Evolutionary conservation across 768 basidiomycete species (phyloP).

Genomic region (Leccinum longicurvipes): DNA sequence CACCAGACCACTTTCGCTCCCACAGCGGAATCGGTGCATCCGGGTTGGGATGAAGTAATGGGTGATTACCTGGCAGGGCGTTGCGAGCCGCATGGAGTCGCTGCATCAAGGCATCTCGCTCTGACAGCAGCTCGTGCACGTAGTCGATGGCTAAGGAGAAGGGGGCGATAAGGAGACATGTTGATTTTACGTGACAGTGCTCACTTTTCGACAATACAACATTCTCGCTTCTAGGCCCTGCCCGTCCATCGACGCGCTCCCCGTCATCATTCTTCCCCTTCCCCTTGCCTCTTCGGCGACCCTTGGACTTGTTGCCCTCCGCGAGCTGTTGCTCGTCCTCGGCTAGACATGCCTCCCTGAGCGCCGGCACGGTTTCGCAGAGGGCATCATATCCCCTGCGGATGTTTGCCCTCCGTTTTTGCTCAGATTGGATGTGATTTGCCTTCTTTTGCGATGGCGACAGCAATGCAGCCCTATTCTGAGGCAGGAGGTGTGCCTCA

Average conservation of each 20-base stretch:
- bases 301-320: conserved; percentile 31
- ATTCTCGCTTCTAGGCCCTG: conserved; percentile 88
- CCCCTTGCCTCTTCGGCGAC: conserved; percentile 36
- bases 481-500: conserved; percentile 12
- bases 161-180: conserved; percentile 2
- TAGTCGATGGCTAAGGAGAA: conserved; percentile 77
- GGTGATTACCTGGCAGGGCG: conserved; percentile 58
- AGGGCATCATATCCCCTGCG: conserved; percentile 85
- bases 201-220: conserved; percentile 84
- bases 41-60: conserved; percentile 37
- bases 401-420: conserved; percentile 91
- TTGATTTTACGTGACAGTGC: conserved; percentile 22
- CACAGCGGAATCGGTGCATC: conserved; percentile 49
- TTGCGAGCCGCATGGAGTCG: conserved; percentile 60
- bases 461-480: conserved; percentile 41
- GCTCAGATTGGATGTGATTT: conserved; percentile 92
- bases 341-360: conserved; percentile 74
- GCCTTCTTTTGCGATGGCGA: conserved; percentile 87
- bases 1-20: conserved; percentile 86
- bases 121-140: conserved; percentile 60
- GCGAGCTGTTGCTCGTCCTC: conserved; percentile 56
- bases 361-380: conserved; percentile 77
- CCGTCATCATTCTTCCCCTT: conserved; percentile 46
- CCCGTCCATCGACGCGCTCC: conserved; percentile 75
- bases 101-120: conserved; percentile 53